Evolutionary conservation across 2,329 filamentous ascomycete species (phyloP).

Genomic region (Aureobasidium sp.): DNA sequence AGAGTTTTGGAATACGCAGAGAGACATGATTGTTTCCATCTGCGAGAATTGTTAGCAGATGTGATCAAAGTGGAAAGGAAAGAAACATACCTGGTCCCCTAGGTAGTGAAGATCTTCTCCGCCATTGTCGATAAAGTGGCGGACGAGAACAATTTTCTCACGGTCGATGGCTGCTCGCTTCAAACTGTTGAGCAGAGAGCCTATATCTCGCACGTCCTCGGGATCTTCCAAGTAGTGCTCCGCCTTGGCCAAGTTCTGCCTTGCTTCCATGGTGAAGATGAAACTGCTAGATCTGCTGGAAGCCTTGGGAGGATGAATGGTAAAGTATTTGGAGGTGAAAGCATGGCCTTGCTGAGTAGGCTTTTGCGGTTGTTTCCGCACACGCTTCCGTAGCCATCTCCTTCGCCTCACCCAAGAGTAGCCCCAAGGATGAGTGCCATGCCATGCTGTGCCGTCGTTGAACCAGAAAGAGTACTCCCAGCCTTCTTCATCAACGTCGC

Average conservation of each 20-base stretch:
- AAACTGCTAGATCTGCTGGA: slow-evolving; percentile 19
- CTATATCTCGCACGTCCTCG: slow-evolving; percentile 55
- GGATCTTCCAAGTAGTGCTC: slow-evolving; percentile 37
- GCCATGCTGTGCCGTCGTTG: slow-evolving; percentile 54
- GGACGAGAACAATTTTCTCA: slow-evolving; percentile 78
- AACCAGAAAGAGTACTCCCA: slow-evolving; percentile 97
- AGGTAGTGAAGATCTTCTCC: slow-evolving; percentile 69
- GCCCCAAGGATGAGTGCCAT: slow-evolving; percentile 80
- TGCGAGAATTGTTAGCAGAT: slow-evolving; percentile 27
- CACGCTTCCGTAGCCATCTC: slow-evolving; percentile 75
- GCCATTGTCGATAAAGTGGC: slow-evolving; percentile 70
- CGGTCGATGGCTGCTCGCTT: slow-evolving; percentile 70
- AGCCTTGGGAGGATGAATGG: slow-evolving; percentile 43
- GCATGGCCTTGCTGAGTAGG: slow-evolving; percentile 49
- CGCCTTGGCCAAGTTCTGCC: slow-evolving; percentile 22
- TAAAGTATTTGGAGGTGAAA: slow-evolving; percentile 72
- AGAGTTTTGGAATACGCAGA: slow-evolving; percentile 84
- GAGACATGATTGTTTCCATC: slow-evolving; percentile 77
- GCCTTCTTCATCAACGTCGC: slow-evolving; percentile 76
- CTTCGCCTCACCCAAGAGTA: slow-evolving; percentile 88
- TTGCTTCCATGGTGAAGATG: not conserved
- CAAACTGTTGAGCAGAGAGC: slow-evolving; percentile 59
- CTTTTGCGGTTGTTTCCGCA: slow-evolving; percentile 46
- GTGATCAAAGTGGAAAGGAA: slow-evolving; percentile 16
- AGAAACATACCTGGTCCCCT: slow-evolving; percentile 44